These are phyloP conservation scores for Hypoxylon sp. DNA, from an alignment of 2,329 filamentous ascomycete species.

Conservation along the genomic window DNA sequence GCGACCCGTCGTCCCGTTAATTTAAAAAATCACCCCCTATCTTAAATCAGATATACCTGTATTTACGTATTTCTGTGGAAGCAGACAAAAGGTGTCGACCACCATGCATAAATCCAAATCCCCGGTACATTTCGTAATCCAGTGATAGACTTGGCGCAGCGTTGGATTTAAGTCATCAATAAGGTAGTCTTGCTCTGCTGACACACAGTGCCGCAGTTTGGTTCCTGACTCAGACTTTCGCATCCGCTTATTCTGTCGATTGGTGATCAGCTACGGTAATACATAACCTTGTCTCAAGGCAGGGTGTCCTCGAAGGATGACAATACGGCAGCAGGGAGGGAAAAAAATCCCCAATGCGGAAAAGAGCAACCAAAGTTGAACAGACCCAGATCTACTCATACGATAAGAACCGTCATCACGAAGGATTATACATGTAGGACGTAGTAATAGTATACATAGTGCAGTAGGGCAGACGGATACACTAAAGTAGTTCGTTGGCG, in stretches of 20 bases:
- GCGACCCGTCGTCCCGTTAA: constrained; percentile 14
- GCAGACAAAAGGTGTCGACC: background rate
- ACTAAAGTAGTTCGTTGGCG: background rate
- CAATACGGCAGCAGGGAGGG: background rate
- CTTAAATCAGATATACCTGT: background rate
- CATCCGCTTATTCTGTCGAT: too few species aligned
- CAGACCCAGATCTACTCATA: background rate
- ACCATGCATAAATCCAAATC: background rate
- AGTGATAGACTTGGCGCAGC: background rate
- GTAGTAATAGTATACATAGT: too few species aligned
- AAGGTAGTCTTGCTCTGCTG: background rate
- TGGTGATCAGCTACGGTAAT: background rate
- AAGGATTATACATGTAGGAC: background rate
- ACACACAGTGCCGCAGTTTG: background rate
- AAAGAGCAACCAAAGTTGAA: background rate
- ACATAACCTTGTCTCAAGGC: background rate
- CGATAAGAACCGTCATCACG: background rate
- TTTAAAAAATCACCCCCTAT: constrained; percentile 2
- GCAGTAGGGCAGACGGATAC: too few species aligned
- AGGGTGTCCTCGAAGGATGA: constrained; percentile 1
- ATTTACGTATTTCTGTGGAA: background rate
- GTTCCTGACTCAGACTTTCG: constrained; percentile 1
- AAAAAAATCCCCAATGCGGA: background rate
- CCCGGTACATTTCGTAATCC: background rate
- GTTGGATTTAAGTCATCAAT: background rate